These are phyloP conservation scores for Tetrahymena borealis DNA, from an alignment of 73 alveolate genomes.

Conservation along the genomic window DNA sequence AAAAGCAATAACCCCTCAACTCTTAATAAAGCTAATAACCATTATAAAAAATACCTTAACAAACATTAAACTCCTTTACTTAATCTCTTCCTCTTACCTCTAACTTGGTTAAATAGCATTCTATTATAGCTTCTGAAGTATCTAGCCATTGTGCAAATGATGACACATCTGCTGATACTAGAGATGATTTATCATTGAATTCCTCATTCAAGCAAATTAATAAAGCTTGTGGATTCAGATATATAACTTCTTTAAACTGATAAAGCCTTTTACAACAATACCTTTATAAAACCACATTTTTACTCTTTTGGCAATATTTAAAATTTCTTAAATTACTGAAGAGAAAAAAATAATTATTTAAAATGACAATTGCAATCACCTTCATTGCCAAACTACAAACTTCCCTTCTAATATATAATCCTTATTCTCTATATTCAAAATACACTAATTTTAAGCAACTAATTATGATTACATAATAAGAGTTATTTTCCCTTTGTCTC, in stretches of 20 bases:
- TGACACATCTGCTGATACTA: background rate
- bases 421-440: no score
- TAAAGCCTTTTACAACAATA: background rate
- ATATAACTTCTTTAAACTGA: background rate
- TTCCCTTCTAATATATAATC: no score
- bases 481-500: no score
- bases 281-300: background rate
- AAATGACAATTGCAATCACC: no score
- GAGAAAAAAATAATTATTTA: no score
- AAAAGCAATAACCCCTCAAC: background rate
- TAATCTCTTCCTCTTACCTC: background rate
- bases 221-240: background rate
- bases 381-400: no score
- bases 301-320: background rate
- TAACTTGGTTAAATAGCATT: background rate
- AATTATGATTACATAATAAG: no score
- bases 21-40: background rate
- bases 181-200: background rate
- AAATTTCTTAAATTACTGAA: background rate
- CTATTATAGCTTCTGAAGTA: background rate
- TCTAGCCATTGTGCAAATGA: background rate
- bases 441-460: no score
- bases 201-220: background rate
- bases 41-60: background rate
- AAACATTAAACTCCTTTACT: background rate